Evolutionary conservation across 345 rosid genomes (phyloP), one percentile per base, ranked within the genome.

Genomic region (Hirschfeldia incana): DNA sequence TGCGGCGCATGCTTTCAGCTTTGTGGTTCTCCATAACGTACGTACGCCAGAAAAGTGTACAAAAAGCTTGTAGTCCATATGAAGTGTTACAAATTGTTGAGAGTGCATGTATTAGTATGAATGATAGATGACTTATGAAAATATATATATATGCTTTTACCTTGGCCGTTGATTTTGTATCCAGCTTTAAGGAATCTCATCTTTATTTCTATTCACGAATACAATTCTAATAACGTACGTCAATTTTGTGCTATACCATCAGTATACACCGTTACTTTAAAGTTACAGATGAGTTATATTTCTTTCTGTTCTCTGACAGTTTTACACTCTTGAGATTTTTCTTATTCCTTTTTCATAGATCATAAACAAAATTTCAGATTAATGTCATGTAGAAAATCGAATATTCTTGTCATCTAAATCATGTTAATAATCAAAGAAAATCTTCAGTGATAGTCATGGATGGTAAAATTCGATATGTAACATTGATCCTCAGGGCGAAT

Each of bases 121-220:
- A 57, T 66, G 10, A 55, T 51, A 34, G 37, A 55, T 46, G 13
- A 12, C 57, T 30, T 69, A 4, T 65, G 33, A 53, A 34, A 36
- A 29, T 29, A 29, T 29, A 21, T 21, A 21, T 21, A 70, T 78
- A 65, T 78, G 71, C 81, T 78, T 72, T 27, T 15, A 70, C 81
- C 51, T 57, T 65, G 67, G 76, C 81, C 81, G 39, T 78, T 72
- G 72, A 72, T 65, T 72, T 72, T 16, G 29, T 16, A 78, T 78
- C 36, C 4, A 12, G 37, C 66, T 78, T 78, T 72, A 78, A 13
- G 49, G 81, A 78, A 78, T 78, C 61, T 72, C 59, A 32, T 72
- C 81, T 78, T 78, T 78, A 78, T 78, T 66, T 72, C 81, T 78
- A 72, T 72, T 72, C 77, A 78, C 37, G 81, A 78, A 78, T 68